Evolutionary conservation across 768 basidiomycete genomes (phyloP), one percentile per base, ranked within the genome.

Genomic region (Lactarius akahatsu): DNA sequence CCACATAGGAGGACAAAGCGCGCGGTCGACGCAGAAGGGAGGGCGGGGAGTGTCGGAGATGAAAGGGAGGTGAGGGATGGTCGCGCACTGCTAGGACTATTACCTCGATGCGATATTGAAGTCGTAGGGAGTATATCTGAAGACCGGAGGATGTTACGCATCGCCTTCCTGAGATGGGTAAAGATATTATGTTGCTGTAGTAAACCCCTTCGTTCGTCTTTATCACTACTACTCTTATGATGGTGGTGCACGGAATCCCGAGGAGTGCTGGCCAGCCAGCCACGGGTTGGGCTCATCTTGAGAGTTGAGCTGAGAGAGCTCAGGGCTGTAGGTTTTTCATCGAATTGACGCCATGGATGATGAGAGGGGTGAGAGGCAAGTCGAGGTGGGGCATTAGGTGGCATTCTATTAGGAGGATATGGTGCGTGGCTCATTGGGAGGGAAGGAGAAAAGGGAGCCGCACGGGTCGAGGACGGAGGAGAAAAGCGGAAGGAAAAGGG

Each of bases 1-100:
- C 80, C 78, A 75, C 97, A 99, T 40, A 96, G 82, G 62, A 91
- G 76, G 57, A 94, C 78, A 78, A 99, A 98, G 64, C 77, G 80
- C 13, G 78, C 32, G 1, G 78, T 77, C 3, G 81, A 71, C 32
- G 69, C 56, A 3, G 77, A 74, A 11, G 77, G 74, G 23, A 71
- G 40, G 16, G 68, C 26, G 18, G 67, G 57, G 50, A 64, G 16
- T 0, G 20, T 36, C 40, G 45, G 26, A 40, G 63, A 36, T 43
- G 70, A 56, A 11, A 60, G 26, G 34, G 60, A 28, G 40, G 59
- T n/a, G 32, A 30, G n/a, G 36, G 64, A 55, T 10, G 57, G 57
- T 26, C 65, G 64, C 32, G 30, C 30, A 2, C 23, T 41, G 15
- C 32, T 2, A n/a, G 36, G 11, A 4, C 63, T 30, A 56, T 45